phyloP scores from a whole-genome alignment of 176 grass and related monocot species.

The Panicum miliaceum region DNA sequence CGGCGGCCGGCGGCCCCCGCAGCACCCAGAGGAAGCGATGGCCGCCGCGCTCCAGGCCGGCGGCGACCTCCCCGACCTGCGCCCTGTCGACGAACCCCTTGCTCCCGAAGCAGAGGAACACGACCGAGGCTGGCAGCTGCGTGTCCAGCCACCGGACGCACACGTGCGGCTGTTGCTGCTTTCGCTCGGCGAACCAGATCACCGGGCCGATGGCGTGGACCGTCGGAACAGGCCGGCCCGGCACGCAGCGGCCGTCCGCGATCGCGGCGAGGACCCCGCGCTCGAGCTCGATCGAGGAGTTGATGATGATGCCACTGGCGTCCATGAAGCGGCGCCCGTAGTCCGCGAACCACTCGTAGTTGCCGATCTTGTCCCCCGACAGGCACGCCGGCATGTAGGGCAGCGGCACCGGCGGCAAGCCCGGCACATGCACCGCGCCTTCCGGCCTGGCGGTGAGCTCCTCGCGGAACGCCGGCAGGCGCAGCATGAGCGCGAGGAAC shows the following conservation, averaged over 20 bases:
- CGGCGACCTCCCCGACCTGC: not conserved
- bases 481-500: slow-evolving; percentile 39
- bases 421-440: slow-evolving; percentile 24
- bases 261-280: slow-evolving; percentile 27
- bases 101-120: slow-evolving; percentile 68
- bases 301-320: slow-evolving; percentile 45
- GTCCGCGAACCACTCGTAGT: slow-evolving; percentile 45
- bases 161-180: slow-evolving; percentile 23
- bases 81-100: not conserved
- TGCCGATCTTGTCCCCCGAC: not conserved
- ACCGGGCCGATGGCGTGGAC: slow-evolving; percentile 50
- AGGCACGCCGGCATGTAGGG: slow-evolving; percentile 10
- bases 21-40: slow-evolving; percentile 24
- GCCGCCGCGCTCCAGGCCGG: not conserved
- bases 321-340: slow-evolving; percentile 33
- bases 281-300: slow-evolving; percentile 47
- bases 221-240: not conserved
- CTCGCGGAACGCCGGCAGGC: slow-evolving; percentile 28
- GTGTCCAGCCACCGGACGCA: slow-evolving; percentile 57
- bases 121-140: slow-evolving; percentile 47
- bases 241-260: slow-evolving; percentile 30
- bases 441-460: not conserved
- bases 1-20: not conserved
- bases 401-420: slow-evolving; percentile 38
- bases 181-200: not conserved